Base-by-base conservation (phyloP, 2,329 filamentous ascomycete species). In the Colletotrichum coccodes region DNA sequence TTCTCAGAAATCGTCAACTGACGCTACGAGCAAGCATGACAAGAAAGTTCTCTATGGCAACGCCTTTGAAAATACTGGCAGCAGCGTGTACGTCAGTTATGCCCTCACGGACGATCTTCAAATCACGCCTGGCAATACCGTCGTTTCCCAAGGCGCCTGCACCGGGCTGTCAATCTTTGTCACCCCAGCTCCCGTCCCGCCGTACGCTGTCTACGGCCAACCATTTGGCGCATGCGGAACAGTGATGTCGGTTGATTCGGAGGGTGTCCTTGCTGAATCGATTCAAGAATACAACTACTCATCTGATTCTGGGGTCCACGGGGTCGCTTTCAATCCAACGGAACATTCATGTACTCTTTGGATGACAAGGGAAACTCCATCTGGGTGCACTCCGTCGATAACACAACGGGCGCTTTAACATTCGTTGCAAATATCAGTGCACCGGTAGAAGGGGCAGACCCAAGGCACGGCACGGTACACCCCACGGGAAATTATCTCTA, bases 331-430 rank as follows among this genome's bases (percentile, higher is more conserved):
- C 36, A 54, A 49, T 8, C 47, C 47, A 2, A 23, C 0, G 60
- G 49, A 12, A 34, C 49, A 6, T 77, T 76, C 65, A 46, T 78
- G 42, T 78, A 77, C 66, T 75, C 74, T 0, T 76, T 76, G 9
- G 76, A 78, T 54, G 74, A 76, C 57, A 76, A 73, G 70, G 76
- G 75, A 30, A 76, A 77, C 63, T 72, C 75, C 4, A 73, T 79
- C 11, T 78, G 76, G 76, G 70, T 71, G 6, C 77, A 78, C 65
- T 67, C 67, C 6, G 68, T 73, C 46, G 73, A 77, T 53, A 71
- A 23, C 30, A 61, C 54, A 14, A 34, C 71, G 71, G 14, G 74
- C 66, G 18, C 61, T 65, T 32, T 64, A 73, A 5, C 68, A 65
- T 34, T 67, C 73, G 57, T 60, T 73, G 42, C 71, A 73, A 60